Evolutionary conservation across 1,284 basidiomycete species (phyloP), one percentile per base, ranked within the genome.

Genomic region (Ustilago crameri): DNA sequence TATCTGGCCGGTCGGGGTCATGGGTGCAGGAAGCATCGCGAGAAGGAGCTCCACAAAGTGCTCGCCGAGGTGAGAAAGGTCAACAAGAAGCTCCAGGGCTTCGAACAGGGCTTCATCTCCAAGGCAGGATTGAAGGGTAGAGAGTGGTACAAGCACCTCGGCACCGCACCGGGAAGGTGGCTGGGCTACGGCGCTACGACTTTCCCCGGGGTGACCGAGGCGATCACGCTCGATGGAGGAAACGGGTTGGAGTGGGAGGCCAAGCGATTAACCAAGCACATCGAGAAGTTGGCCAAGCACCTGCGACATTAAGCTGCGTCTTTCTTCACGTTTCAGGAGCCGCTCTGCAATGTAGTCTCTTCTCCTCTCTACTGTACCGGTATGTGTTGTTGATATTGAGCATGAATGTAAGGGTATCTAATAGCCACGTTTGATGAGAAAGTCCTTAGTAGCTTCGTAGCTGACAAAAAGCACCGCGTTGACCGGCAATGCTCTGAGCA

Each of bases 101-200:
- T 95, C 75, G 95, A 97, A 83, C 87, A 87, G 53, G 93, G 92
- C 10, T 93, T 97, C 84, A 90, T 95, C 74, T 89, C 89, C 5
- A 26, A 43, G 9, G 86, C 91, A 74, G 95, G 95, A 0, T 86
- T 92, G 49, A 90, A 82, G 47, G 81, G 83, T 4, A 44, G 85
- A 34, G 89, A 92, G 81, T 95, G 93, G 93, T 95, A 89, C 82
- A 87, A 87, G 80, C 91, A 95, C 84, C 86, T 95, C 50, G 92
- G 88, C 40, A 92, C 94, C 35, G 92, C 93, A 5, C 94, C 95
- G 8, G 94, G 93, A 24, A 90, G 91, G 78, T 94, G 91, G 89
- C 87, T 93, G 27, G 84, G 93, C 3, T 95, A 95, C 79, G 93
- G 92, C 30, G 92, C 91, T 9, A 93, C 91, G 1, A 91, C 91